Base-by-base conservation (phyloP, 2,329 filamentous ascomycete genomes). In the Cladophialophora exuberans region DNA sequence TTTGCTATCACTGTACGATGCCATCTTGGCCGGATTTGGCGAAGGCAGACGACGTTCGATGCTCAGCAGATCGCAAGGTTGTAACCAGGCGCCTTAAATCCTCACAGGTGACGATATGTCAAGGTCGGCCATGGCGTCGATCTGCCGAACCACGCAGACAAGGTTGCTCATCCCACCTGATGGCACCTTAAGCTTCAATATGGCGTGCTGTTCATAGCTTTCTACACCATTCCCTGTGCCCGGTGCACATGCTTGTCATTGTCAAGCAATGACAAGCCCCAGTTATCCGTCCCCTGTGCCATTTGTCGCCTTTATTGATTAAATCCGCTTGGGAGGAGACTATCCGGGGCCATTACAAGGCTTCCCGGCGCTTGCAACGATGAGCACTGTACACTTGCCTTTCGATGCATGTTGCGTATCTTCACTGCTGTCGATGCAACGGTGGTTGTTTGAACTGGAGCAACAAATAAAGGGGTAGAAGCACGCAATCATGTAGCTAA, bases 401-500 rank as follows among this genome's bases (percentile, higher is more conserved):
- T 7, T 42, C 39, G 9, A n/a, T n/a, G n/a, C n/a, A 15, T 42
- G 26, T n/a, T 28, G 36, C 25, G 15, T 39, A 7, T 23, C 35
- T 20, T n/a, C 18, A 28, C 33, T 36, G 33, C 38, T 9, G 33
- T 45, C 23, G 31, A 31, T 46, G 33, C 9, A 33, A 15, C 38
- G 10, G 31, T 26, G 31, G 49, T 57, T 28, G 51, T 44, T 13
- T 18, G 42, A 44, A 28, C n/a, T n/a, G n/a, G 41, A 54, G 54
- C 54, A 57, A 38, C 57, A 52, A 52, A 57, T 54, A 52, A 45
- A 44, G 41, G 42, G 28, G 35, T 51, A 33, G 4, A 48, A 61
- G 55, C 58, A 61, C 58, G 58, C 58, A 36, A 61, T 61, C n/a
- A 42, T 42, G 39, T 22, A 23, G 20, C 11, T 9, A 7, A 52